Evolutionary conservation across 1,139 yeast genomes (phyloP).

Genomic region (Kodamaea alishanica): DNA sequence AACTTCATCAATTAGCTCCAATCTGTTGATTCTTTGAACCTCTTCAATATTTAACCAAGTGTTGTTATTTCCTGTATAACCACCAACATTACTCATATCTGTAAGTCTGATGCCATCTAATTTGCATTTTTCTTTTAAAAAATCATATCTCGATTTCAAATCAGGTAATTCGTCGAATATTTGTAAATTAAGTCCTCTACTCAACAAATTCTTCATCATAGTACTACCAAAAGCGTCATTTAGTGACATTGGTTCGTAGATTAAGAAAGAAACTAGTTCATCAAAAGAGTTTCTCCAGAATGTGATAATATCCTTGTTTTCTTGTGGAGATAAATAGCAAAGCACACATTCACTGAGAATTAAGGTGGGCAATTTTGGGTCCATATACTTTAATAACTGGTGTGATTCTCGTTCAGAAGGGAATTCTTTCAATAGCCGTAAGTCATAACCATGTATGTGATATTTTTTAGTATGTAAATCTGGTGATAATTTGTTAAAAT

Average conservation of each 20-base stretch:
- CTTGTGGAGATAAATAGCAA: conserved; percentile 67
- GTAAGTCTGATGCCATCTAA: conserved; percentile 31
- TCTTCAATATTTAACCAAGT: conserved; percentile 51
- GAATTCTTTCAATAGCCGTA: conserved; percentile 32
- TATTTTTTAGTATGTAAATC: conserved; percentile 46
- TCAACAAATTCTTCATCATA: conserved; percentile 70
- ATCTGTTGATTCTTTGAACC: conserved; percentile 46
- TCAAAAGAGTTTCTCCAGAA: conserved; percentile 30
- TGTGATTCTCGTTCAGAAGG: not conserved
- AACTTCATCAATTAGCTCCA: conserved; percentile 84
- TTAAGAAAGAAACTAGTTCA: conserved; percentile 38
- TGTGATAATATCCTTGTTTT: conserved; percentile 50
- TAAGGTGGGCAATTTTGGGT: conserved; percentile 55
- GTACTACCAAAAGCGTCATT: conserved; percentile 74
- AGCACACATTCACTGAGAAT: conserved; percentile 85
- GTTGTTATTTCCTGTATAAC: conserved; percentile 21
- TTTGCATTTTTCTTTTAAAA: conserved; percentile 21
- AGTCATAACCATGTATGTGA: conserved; percentile 54
- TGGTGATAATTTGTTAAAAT: conserved; percentile 22
- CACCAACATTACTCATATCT: conserved; percentile 59
- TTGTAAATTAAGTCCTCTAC: conserved; percentile 73
- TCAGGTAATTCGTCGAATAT: conserved; percentile 37
- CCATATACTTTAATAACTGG: conserved; percentile 20
- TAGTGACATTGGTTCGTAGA: conserved; percentile 85
- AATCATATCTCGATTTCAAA: conserved; percentile 42